These are phyloP conservation scores for Leersia perrieri DNA, from an alignment of 176 grass and related monocot species.

Conservation along the genomic window DNA sequence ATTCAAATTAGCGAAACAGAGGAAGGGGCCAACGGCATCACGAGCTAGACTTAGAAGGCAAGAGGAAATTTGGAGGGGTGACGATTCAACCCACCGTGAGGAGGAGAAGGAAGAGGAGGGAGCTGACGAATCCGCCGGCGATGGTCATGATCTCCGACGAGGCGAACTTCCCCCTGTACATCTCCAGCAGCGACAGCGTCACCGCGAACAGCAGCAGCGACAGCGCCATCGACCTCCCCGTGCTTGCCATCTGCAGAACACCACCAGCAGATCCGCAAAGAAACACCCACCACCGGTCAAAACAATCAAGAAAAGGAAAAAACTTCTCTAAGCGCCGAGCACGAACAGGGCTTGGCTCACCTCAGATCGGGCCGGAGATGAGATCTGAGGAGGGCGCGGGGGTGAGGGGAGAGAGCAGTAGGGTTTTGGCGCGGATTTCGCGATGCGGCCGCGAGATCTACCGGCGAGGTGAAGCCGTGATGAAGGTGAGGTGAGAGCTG, in stretches of 20 bases:
- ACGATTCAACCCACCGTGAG: conserved; percentile 64
- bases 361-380: neutral
- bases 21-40: neutral
- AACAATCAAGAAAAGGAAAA: neutral
- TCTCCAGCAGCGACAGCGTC: conserved; percentile 88
- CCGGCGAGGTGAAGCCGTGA: no score
- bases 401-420: neutral
- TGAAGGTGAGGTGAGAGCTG: no score
- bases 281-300: neutral
- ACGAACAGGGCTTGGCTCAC: neutral
- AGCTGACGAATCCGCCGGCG: conserved; percentile 82
- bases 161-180: conserved; percentile 82
- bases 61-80: neutral
- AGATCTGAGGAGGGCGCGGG: neutral
- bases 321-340: neutral
- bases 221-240: conserved; percentile 78
- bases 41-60: neutral
- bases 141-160: conserved; percentile 95
- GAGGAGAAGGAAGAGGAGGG: conserved; percentile 80
- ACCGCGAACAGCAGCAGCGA: conserved; percentile 80
- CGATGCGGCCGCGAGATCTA: neutral
- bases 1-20: conserved; percentile 11
- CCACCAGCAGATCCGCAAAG: neutral
- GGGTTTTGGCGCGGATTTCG: neutral
- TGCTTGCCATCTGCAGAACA: conserved; percentile 50